Conservation (phyloP, 2,329 filamentous ascomycete genomes). For the Calonectria hawksworthii region DNA sequence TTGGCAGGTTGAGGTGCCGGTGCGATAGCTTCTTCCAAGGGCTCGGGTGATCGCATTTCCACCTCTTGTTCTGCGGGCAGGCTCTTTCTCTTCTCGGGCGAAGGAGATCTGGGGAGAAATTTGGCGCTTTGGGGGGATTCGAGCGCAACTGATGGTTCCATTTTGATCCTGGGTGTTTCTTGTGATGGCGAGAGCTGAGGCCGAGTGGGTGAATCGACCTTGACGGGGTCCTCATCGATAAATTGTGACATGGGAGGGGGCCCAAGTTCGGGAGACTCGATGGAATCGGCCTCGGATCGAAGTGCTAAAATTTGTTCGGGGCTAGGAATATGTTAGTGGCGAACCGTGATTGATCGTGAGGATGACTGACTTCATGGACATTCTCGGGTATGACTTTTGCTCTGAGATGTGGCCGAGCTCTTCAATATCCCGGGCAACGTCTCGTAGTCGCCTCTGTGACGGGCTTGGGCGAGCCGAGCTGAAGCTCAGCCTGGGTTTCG, state of each 20-base stretch:
- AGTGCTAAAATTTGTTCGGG: conserved; percentile 75
- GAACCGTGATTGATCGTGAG: neutral
- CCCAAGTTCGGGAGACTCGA: conserved; percentile 78
- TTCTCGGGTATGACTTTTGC: conserved; percentile 75
- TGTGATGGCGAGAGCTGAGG: conserved; percentile 28
- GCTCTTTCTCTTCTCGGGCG: conserved; percentile 47
- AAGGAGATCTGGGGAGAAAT: conserved; percentile 36
- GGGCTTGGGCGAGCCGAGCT: conserved; percentile 59
- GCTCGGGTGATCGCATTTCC: conserved; percentile 6
- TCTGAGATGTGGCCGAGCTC: conserved; percentile 73
- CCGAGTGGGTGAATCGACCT: conserved; percentile 63
- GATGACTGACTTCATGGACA: conserved; percentile 74
- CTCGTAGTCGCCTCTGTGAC: conserved; percentile 68
- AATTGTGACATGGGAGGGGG: conserved; percentile 72
- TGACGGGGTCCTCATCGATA: conserved; percentile 69
- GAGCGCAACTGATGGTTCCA: conserved; percentile 50
- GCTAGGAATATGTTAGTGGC: conserved; percentile 57
- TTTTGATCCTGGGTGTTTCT: conserved; percentile 43
- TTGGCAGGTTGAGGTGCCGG: conserved; percentile 51
- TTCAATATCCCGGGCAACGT: conserved; percentile 69
- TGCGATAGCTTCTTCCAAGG: conserved; percentile 17
- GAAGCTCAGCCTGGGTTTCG: conserved; percentile 58
- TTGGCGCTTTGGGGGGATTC: conserved; percentile 47
- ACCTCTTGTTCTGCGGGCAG: conserved; percentile 2
- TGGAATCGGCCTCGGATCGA: conserved; percentile 62